These are phyloP conservation scores for Nicotiana tabacum DNA, from an alignment of 257 asterid genomes.

Conservation along the genomic window DNA sequence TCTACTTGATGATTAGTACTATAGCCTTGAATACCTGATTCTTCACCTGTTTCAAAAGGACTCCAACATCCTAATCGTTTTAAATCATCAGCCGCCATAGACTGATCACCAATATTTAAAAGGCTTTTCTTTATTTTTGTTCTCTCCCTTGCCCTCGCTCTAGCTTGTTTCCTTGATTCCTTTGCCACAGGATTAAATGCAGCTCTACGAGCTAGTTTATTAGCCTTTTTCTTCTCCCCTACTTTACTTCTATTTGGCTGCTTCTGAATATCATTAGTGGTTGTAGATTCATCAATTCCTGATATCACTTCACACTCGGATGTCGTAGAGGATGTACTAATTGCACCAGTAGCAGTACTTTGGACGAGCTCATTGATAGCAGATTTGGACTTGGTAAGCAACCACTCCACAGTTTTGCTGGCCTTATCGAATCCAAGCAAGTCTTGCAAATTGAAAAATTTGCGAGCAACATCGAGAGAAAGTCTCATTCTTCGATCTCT, in stretches of 20 bases:
- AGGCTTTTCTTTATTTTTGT: conserved; percentile 44
- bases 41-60: conserved; percentile 8
- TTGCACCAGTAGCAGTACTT: background rate
- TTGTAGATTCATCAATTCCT: conserved; percentile 22
- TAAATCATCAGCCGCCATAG: background rate
- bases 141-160: conserved; percentile 75
- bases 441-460: conserved; percentile 62
- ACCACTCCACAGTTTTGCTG: conserved; percentile 66
- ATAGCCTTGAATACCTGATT: conserved; percentile 9
- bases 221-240: conserved; percentile 14
- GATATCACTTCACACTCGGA: conserved; percentile 32
- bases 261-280: background rate
- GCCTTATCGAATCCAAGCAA: conserved; percentile 63
- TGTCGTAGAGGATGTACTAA: conserved; percentile 22
- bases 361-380: conserved; percentile 37
- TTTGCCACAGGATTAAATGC: conserved; percentile 17
- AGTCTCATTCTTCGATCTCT: conserved; percentile 74
- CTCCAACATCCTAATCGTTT: conserved; percentile 2
- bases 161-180: conserved; percentile 60
- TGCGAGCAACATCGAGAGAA: conserved; percentile 52
- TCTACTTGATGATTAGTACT: background rate
- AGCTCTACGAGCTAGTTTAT: conserved; percentile 7
- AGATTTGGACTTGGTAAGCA: conserved; percentile 32
- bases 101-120: conserved; percentile 4
- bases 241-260: background rate